Conservation (phyloP, 768 basidiomycete genomes). For the Heimioporus sp. region DNA sequence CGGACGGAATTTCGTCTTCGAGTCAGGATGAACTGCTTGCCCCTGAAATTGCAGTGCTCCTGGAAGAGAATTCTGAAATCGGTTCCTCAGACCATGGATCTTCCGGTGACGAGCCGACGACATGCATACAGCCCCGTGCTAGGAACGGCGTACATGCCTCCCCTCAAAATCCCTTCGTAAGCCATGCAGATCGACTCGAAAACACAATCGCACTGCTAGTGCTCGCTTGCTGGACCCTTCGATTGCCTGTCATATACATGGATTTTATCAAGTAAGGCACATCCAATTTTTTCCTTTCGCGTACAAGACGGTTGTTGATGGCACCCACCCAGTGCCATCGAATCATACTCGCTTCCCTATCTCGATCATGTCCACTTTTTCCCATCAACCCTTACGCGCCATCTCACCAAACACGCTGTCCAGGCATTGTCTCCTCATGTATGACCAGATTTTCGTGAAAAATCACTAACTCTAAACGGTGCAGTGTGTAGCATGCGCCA, state of each 20-base stretch:
- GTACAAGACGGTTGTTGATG: slow-evolving; percentile 4
- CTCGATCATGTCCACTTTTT: slow-evolving; percentile 66
- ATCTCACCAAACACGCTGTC: slow-evolving; percentile 70
- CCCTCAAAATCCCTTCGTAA: slow-evolving; percentile 18
- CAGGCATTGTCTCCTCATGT: slow-evolving; percentile 73
- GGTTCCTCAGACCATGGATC: slow-evolving; percentile 30
- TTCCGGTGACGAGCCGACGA: slow-evolving; percentile 12
- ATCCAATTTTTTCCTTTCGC: not conserved
- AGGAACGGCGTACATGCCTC: slow-evolving; percentile 4
- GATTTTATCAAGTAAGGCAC: slow-evolving; percentile 68
- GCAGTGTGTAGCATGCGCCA: slow-evolving; percentile 58
- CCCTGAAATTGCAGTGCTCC: slow-evolving; percentile 39
- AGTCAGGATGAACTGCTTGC: slow-evolving; percentile 24
- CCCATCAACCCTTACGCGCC: slow-evolving; percentile 56
- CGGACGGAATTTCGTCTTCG: slow-evolving; percentile 10
- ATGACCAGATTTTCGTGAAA: slow-evolving; percentile 10
- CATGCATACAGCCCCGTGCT: not conserved
- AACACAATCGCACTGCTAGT: slow-evolving; percentile 67
- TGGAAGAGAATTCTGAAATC: slow-evolving; percentile 38
- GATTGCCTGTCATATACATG: slow-evolving; percentile 70
- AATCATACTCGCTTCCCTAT: slow-evolving; percentile 76
- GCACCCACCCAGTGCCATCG: slow-evolving; percentile 55
- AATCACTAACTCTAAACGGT: slow-evolving; percentile 10
- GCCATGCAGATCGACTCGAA: slow-evolving; percentile 38
- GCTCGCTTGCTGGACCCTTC: slow-evolving; percentile 75